phyloP scores from a whole-genome alignment of 2,329 filamentous ascomycete species.

The Epichloe aotearoae region DNA sequence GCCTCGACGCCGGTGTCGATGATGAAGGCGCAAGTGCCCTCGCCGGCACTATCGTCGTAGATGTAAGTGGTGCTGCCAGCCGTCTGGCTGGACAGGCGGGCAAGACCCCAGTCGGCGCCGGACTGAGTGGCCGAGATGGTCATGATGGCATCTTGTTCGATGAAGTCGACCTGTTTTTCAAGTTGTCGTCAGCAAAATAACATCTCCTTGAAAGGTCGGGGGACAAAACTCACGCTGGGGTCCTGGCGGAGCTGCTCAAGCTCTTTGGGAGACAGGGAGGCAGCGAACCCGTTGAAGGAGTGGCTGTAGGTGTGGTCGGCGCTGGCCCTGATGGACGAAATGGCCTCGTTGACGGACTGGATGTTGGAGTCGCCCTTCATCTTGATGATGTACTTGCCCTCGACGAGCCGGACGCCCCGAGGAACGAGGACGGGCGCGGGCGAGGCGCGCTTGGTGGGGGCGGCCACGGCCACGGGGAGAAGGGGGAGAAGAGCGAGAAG shows the following conservation, averaged over 20 bases:
- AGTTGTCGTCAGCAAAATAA: neutral
- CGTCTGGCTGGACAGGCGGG: constrained; percentile 22
- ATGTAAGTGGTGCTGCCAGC: constrained; percentile 18
- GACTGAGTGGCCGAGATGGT: constrained; percentile 38
- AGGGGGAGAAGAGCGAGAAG: constrained; percentile 21
- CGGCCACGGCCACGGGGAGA: constrained; percentile 19
- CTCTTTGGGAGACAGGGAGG: constrained; percentile 13
- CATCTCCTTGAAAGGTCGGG: neutral
- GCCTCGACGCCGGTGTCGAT: constrained; percentile 30
- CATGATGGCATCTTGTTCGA: constrained; percentile 27
- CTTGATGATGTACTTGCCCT: constrained; percentile 26
- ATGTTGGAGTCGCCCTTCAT: constrained; percentile 15
- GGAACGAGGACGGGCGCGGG: constrained; percentile 22
- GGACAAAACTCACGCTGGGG: constrained; percentile 11
- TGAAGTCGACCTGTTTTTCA: constrained; percentile 17
- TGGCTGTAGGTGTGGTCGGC: constrained; percentile 20
- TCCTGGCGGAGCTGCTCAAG: constrained; percentile 14
- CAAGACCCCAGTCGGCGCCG: constrained; percentile 27
- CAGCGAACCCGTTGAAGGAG: constrained; percentile 17
- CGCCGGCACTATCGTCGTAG: constrained; percentile 25
- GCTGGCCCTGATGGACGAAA: constrained; percentile 16
- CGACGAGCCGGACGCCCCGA: constrained; percentile 17
- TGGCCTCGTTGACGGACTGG: constrained; percentile 12
- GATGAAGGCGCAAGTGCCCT: constrained; percentile 29
- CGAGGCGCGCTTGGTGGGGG: constrained; percentile 17